A percentile compares a stretch with the other conserved stretches of the same genome.
Conservation (phyloP, 2,329 filamentous ascomycete genomes). For the Furcasterigmium furcatum region DNA sequence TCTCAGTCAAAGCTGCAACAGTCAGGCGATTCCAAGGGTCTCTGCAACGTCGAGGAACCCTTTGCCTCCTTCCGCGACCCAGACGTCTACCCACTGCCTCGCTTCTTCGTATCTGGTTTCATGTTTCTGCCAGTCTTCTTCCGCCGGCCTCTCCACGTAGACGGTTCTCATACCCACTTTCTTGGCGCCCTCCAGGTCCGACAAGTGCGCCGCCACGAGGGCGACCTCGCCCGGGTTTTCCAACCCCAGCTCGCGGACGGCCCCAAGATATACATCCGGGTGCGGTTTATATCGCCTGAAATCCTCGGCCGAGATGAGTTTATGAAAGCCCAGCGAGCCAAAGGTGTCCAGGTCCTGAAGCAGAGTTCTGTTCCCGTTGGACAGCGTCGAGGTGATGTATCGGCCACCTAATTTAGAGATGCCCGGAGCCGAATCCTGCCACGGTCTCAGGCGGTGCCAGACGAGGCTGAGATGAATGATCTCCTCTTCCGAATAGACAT, state of each 20-base stretch:
- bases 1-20: no score
- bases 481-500: constrained; percentile 60
- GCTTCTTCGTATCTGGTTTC: constrained; percentile 47
- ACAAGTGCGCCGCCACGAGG: constrained; percentile 75
- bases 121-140: constrained; percentile 59
- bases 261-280: constrained; percentile 65
- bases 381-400: constrained; percentile 63
- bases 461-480: constrained; percentile 64
- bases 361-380: constrained; percentile 72
- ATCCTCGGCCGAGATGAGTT: constrained; percentile 63
- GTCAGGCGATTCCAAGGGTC: constrained; percentile 12
- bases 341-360: constrained; percentile 60
- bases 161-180: constrained; percentile 63
- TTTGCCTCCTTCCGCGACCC: constrained; percentile 26
- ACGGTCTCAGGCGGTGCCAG: constrained; percentile 72
- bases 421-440: constrained; percentile 60
- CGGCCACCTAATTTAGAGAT: constrained; percentile 48
- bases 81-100: constrained; percentile 38
- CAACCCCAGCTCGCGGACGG: constrained; percentile 54
- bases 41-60: constrained; percentile 26
- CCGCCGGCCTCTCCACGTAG: constrained; percentile 66
- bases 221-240: constrained; percentile 58
- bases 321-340: constrained; percentile 58
- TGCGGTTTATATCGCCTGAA: constrained; percentile 76
- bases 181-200: constrained; percentile 65